Base-by-base conservation (phyloP, 441 rosid genomes). In the Adansonia gregorii region DNA sequence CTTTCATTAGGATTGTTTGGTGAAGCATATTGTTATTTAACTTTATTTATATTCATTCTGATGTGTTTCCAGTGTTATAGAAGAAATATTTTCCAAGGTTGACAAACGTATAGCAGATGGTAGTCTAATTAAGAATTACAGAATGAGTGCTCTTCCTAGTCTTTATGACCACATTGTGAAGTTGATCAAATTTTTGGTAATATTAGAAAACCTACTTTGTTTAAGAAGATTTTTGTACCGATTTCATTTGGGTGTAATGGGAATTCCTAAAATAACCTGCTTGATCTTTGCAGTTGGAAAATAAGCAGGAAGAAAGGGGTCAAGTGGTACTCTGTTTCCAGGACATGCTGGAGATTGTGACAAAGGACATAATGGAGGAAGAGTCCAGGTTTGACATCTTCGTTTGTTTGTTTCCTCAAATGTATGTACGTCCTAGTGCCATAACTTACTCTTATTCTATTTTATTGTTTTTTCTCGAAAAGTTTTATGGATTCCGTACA, bases 331-430 rank as follows among this genome's bases (percentile, higher is more conserved):
- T 97, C 81, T 91, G 92, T 73, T 97, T 97, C 86, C 99, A 94
- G 90, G 98, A 97, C 84, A 97, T 97, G 98, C 88, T 89, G 85
- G 99, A 97, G 87, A 98, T 92, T 85, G 98, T 91, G 68, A 90
- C 97, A 78, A 85, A 93, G 83, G 98, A 97, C 79, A 94, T 95
- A 81, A 90, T 94, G 92, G 82, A 85, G 86, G 98, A 93, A 77
- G 98, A 93, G 80, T 77, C 88, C 46, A 91, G 89, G 99, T 97
- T 54, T 82, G 60, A 67, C 82, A 73, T 79, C 59, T 77, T 60
- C 66, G 31, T 79, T 19, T 71, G 56, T 35, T 79, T 46, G 12
- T 76, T 78, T 78, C 9, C 48, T 77, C 12, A 55, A 10, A 10
- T 19, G 11, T 35, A 41, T 81, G 69, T 69, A 24, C 49, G 41